These are phyloP conservation scores for Trypanosoma vivax DNA, from an alignment of 208 protist species.

Conservation along the genomic window DNA sequence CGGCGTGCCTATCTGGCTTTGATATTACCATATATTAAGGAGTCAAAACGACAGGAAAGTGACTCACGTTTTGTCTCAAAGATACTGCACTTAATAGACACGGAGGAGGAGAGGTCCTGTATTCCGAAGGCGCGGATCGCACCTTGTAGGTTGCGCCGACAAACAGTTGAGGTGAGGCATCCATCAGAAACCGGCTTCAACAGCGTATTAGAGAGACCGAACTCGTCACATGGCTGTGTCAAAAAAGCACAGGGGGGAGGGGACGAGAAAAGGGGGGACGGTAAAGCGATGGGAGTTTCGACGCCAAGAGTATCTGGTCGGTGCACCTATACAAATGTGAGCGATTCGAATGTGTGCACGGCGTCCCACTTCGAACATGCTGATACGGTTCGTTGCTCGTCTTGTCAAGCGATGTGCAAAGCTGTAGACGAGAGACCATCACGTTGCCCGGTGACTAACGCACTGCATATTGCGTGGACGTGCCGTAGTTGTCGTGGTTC, in stretches of 20 bases:
- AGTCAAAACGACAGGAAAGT: slow-evolving; percentile 27
- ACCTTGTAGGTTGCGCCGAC: background rate
- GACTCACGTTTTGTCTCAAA: slow-evolving; percentile 35
- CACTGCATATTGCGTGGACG: slow-evolving; percentile 52
- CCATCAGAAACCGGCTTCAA: too few species aligned
- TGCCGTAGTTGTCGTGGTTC: slow-evolving; percentile 42
- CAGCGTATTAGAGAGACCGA: too few species aligned
- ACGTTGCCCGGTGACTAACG: slow-evolving; percentile 28
- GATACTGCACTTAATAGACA: slow-evolving; percentile 30
- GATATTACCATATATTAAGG: slow-evolving; percentile 53
- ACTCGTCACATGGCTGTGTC: too few species aligned
- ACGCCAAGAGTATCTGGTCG: slow-evolving; percentile 52
- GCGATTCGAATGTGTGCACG: slow-evolving; percentile 19
- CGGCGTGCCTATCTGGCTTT: slow-evolving; percentile 40
- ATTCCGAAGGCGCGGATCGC: background rate
- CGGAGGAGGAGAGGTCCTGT: background rate
- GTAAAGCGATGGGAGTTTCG: too few species aligned
- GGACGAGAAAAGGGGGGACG: too few species aligned
- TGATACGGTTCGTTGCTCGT: slow-evolving; percentile 26
- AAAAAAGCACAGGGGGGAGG: too few species aligned
- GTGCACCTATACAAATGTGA: slow-evolving; percentile 50
- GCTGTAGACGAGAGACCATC: background rate
- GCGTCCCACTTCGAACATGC: slow-evolving; percentile 34
- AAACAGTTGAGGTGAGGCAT: background rate
- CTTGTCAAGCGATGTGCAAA: slow-evolving; percentile 13